Evolutionary conservation across 495 filamentous ascomycete species (phyloP).

Genomic region (Delitschia confertaspora): DNA sequence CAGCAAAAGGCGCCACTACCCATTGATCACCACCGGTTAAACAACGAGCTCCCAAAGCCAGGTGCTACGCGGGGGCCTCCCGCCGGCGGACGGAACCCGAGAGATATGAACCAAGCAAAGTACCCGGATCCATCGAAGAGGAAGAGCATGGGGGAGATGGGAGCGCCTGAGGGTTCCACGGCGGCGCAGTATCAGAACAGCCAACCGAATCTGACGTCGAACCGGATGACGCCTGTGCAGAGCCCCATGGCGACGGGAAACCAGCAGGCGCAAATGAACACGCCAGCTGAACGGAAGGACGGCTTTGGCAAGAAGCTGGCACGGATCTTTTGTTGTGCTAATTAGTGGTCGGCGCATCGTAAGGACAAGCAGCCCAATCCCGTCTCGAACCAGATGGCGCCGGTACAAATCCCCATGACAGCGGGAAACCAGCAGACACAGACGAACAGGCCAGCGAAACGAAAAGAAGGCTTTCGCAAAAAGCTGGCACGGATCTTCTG

Average conservation of each 20-base stretch:
- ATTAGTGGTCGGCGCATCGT: too few relatives aligned
- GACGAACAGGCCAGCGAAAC: too few relatives aligned
- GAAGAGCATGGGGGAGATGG: slow-evolving; percentile 26
- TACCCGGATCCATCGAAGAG: slow-evolving; percentile 24
- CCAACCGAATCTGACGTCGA: slow-evolving; percentile 21
- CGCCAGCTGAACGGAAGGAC: slow-evolving; percentile 16
- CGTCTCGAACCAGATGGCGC: too few relatives aligned
- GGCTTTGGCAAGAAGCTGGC: slow-evolving; percentile 25
- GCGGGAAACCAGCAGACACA: too few relatives aligned
- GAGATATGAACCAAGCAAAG: slow-evolving; percentile 14
- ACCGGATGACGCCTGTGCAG: slow-evolving; percentile 11
- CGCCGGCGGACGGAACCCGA: slow-evolving; percentile 30
- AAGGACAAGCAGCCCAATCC: too few relatives aligned
- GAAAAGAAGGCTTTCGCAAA: too few relatives aligned
- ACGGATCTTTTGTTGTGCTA: slow-evolving; percentile 25
- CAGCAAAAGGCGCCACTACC: slow-evolving; percentile 45
- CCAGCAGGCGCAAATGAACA: slow-evolving; percentile 1
- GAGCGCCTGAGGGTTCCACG: slow-evolving; percentile 27
- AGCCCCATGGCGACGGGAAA: slow-evolving; percentile 5
- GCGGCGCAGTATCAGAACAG: slow-evolving; percentile 27
- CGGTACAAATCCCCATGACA: too few relatives aligned
- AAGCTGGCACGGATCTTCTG: too few relatives aligned
- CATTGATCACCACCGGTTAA: slow-evolving; percentile 70
- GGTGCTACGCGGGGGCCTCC: slow-evolving; percentile 56
- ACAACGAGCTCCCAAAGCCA: slow-evolving; percentile 54